Percentiles rank a stretch among this genome's conserved stretches.
Evolutionary conservation across 2,329 filamentous ascomycete species (phyloP).

Genomic region (Nemania bipapillata): DNA sequence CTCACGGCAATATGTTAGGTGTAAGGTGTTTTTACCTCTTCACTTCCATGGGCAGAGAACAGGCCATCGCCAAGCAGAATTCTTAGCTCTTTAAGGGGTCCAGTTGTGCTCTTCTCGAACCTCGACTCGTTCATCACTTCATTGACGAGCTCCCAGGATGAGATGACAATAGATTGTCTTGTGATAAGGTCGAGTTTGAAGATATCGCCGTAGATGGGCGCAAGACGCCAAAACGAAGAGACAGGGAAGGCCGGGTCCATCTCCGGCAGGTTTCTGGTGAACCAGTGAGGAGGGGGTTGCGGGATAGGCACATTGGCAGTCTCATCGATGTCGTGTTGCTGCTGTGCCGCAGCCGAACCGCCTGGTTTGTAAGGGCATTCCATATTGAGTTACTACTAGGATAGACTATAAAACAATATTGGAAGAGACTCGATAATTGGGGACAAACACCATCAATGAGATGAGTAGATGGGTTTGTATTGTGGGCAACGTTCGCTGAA

Average conservation of each 20-base stretch:
- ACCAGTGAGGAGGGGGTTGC: constrained; percentile 32
- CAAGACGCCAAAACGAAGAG: constrained; percentile 26
- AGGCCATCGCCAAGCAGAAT: constrained; percentile 33
- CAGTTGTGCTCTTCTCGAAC: constrained; percentile 30
- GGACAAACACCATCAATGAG: neutral
- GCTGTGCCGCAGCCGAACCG: constrained; percentile 8
- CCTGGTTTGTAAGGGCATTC: constrained; percentile 28
- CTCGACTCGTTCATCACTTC: constrained; percentile 31
- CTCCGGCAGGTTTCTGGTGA: constrained; percentile 28
- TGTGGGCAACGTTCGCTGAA: neutral
- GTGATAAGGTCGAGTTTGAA: constrained; percentile 34
- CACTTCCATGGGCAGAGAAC: constrained; percentile 27
- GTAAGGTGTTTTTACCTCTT: constrained; percentile 19
- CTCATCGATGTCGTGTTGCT: constrained; percentile 3
- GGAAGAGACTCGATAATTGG: neutral
- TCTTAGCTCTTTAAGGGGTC: constrained; percentile 26
- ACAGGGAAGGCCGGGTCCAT: constrained; percentile 30
- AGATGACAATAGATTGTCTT: constrained; percentile 13
- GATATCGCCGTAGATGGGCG: constrained; percentile 26
- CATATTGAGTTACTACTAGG: neutral
- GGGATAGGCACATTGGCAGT: constrained; percentile 28
- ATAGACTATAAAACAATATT: neutral
- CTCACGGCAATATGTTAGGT: neutral
- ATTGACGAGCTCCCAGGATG: constrained; percentile 29
- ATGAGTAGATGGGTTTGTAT: neutral